Conservation (phyloP, 1,139 yeast species). For the Trichomonascaceae sp. region DNA sequence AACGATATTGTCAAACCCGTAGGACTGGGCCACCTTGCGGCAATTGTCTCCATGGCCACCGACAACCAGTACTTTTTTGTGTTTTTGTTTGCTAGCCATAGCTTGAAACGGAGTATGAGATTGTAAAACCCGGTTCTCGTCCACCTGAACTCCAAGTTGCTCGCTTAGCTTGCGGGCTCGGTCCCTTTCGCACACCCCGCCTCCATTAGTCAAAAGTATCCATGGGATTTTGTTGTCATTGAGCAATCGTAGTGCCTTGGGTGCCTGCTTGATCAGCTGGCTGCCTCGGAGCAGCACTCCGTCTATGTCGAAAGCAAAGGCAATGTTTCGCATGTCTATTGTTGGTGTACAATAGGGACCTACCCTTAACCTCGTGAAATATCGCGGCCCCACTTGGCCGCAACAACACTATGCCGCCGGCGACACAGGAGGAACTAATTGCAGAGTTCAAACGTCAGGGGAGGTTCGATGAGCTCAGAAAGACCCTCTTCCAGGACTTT, state of each 20-base stretch:
- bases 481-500: constrained; percentile 16
- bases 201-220: constrained; percentile 83
- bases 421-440: too few species aligned
- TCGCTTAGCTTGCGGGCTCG: constrained; percentile 46
- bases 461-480: constrained; percentile 19
- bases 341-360: not conserved
- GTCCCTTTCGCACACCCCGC: constrained; percentile 60
- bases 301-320: constrained; percentile 36
- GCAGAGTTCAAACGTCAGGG: constrained; percentile 24
- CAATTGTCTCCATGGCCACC: constrained; percentile 71
- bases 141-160: constrained; percentile 36
- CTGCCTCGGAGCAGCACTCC: constrained; percentile 84
- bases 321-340: not conserved
- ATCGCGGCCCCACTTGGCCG: too few species aligned
- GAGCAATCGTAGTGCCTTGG: constrained; percentile 46
- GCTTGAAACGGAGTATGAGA: constrained; percentile 84
- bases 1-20: constrained; percentile 73
- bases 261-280: constrained; percentile 55
- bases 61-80: constrained; percentile 57
- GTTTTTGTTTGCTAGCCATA: constrained; percentile 38
- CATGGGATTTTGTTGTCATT: constrained; percentile 55
- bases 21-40: constrained; percentile 53
- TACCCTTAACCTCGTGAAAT: not conserved
- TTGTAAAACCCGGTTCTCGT: constrained; percentile 60
- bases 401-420: too few species aligned